These are phyloP conservation scores for Marsdenia floribunda DNA, from an alignment of 257 asterid genomes.

Conservation along the genomic window DNA sequence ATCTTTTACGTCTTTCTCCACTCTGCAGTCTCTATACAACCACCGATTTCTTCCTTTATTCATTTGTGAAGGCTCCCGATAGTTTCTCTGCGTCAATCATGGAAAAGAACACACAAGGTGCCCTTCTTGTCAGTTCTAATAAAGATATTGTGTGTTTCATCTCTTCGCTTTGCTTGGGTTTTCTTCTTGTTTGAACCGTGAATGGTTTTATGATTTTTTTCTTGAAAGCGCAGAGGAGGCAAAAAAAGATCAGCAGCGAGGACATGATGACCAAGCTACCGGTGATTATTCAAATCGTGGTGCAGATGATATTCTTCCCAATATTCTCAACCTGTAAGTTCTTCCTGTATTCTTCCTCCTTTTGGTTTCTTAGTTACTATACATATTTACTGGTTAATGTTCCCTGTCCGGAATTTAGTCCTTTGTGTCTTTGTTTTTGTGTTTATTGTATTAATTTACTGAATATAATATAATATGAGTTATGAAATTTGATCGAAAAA, in stretches of 20 bases:
- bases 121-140: neutral
- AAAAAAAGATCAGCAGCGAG: slow-evolving; percentile 30
- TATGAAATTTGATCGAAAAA: too few relatives aligned
- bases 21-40: neutral
- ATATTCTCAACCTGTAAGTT: slow-evolving; percentile 59
- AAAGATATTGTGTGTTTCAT: neutral
- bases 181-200: neutral
- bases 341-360: neutral
- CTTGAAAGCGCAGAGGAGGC: slow-evolving; percentile 28
- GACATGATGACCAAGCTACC: slow-evolving; percentile 28
- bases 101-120: slow-evolving; percentile 43
- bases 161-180: neutral
- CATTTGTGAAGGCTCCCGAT: neutral
- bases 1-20: neutral
- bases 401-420: neutral
- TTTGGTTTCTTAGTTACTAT: neutral
- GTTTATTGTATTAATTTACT: neutral
- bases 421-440: neutral
- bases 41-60: neutral
- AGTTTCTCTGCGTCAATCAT: slow-evolving; percentile 22
- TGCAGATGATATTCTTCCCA: slow-evolving; percentile 55
- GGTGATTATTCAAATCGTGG: slow-evolving; percentile 26
- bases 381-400: neutral
- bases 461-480: too few relatives aligned
- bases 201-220: neutral